Evolutionary conservation across 2,329 filamentous ascomycete species (phyloP).

Genomic region (Aspergillus glaucus): DNA sequence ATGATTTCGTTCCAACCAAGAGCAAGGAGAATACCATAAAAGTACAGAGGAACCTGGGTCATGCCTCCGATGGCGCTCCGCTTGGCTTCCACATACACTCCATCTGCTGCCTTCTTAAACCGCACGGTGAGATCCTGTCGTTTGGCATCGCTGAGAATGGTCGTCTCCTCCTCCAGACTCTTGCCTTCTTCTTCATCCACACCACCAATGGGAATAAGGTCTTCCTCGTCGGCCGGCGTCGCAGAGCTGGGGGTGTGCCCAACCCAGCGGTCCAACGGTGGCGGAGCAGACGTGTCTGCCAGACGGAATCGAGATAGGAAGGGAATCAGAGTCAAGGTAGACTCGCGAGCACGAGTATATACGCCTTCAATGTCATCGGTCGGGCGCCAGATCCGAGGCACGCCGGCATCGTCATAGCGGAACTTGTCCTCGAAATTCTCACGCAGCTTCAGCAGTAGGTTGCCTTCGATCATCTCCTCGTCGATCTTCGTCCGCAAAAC

Average conservation of each 20-base stretch:
- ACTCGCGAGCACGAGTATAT: conserved; percentile 87
- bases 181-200: conserved; percentile 93
- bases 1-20: conserved; percentile 99
- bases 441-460: conserved; percentile 85
- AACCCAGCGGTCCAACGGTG: conserved; percentile 79
- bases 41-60: conserved; percentile 88
- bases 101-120: conserved; percentile 98
- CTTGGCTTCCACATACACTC: conserved; percentile 97
- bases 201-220: conserved; percentile 80
- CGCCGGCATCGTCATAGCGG: conserved; percentile 89
- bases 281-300: conserved; percentile 64
- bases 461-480: conserved; percentile 97
- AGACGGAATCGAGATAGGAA: conserved; percentile 80
- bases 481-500: conserved; percentile 86
- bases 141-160: conserved; percentile 83
- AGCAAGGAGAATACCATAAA: conserved; percentile 81
- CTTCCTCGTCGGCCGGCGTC: conserved; percentile 81
- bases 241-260: conserved; percentile 68
- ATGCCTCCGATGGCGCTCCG: conserved; percentile 92
- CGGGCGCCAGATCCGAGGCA: conserved; percentile 93
- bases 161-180: conserved; percentile 93
- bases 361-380: conserved; percentile 95
- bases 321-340: conserved; percentile 83
- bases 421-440: conserved; percentile 99
- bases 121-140: conserved; percentile 84